A percentile compares a stretch with the other conserved stretches of the same genome.
Evolutionary conservation across 2,329 filamentous ascomycete genomes (phyloP).

Genomic region (Venturia carpophila): DNA sequence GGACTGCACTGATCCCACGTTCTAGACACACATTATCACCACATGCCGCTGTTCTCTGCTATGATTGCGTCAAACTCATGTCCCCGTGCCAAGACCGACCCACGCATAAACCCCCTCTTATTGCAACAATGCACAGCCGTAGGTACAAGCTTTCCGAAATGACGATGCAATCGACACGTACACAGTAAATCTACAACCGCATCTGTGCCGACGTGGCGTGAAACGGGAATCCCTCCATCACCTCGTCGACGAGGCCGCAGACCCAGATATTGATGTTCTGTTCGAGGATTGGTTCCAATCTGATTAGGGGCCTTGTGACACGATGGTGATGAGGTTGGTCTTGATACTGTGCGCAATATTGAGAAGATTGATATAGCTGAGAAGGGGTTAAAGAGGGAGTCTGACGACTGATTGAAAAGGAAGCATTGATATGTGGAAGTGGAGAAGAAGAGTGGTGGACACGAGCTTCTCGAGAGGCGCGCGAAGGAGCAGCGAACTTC

Average conservation of each 20-base stretch:
- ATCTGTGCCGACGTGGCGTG: constrained; percentile 51
- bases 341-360: constrained; percentile 48
- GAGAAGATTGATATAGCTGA: constrained; percentile 47
- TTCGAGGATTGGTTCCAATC: constrained; percentile 31
- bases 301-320: constrained; percentile 29
- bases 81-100: constrained; percentile 41
- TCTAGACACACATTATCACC: too few species aligned
- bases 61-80: constrained; percentile 46
- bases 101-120: constrained; percentile 38
- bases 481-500: too few species aligned
- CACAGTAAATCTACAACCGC: constrained; percentile 42
- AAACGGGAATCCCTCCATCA: constrained; percentile 46
- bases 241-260: constrained; percentile 43
- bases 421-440: constrained; percentile 40
- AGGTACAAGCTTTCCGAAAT: constrained; percentile 38
- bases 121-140: constrained; percentile 34
- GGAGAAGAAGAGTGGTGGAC: constrained; percentile 33
- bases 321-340: constrained; percentile 45
- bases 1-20: too few species aligned
- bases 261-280: constrained; percentile 48
- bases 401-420: constrained; percentile 33
- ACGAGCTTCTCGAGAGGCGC: background rate
- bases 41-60: constrained; percentile 25
- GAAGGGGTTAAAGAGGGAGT: constrained; percentile 38
- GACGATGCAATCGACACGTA: constrained; percentile 39